Base-by-base conservation (phyloP, 2,329 filamentous ascomycete genomes). In the Myriosclerotinia duriaeana region DNA sequence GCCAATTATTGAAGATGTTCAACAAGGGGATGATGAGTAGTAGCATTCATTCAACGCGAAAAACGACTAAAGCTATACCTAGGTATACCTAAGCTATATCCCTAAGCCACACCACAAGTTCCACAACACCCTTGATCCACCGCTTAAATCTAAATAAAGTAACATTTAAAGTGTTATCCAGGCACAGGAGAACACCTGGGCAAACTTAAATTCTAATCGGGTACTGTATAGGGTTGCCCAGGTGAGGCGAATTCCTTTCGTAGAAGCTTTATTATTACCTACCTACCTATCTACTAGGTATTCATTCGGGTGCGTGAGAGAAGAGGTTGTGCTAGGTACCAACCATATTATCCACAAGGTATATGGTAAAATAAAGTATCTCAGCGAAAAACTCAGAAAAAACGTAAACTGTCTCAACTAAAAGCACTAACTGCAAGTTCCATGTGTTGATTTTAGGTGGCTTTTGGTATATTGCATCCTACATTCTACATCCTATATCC, bases 101-200 rank as follows among this genome's bases (percentile, higher is more conserved):
- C 26, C 26, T 26, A 48, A 64, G 62, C 62, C 62, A 64, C 62
- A 64, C 62, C 26, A 26, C 26, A 26, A 26, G 26, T 2, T 26
- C 26, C 26, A 26, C 26, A 26, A 40, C 30, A 46, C 44, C 44
- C n/a, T 42, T 0, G 52, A 64, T 20, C 52, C 53, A 56, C 53
- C 38, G 6, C 1, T 0, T 50, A 30, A 56, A 64, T 64, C 62
- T 64, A 64, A 56, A 64, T 64, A 64, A 64, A 58, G 62, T 30
- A 56, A 50, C 62, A 56, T 48, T 48, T 44, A 22, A 22, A 55
- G 14, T 48, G 20, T 38, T 53, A 40, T 64, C 50, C 61, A 42
- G 61, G 61, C 38, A 64, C 61, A 53, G 50, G 50, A 50, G 38
- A 22, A 34, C 30, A n/a, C n/a, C n/a, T n/a, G n/a, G n/a, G n/a